Conservation (phyloP, 2,329 filamentous ascomycete species). For the Aureobasidium sp. region DNA sequence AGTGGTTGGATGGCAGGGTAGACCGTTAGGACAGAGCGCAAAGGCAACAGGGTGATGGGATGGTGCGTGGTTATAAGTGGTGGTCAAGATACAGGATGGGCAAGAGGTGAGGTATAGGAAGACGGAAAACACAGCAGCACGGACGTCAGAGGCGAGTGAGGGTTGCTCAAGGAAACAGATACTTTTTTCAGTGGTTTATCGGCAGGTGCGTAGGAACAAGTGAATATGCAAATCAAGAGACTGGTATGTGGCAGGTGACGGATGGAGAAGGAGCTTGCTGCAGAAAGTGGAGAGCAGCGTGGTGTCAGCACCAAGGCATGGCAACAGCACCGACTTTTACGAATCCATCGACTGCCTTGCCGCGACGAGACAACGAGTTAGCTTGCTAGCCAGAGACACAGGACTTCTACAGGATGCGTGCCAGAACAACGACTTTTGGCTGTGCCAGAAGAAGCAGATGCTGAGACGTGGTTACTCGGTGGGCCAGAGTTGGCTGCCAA, state of each 20-base stretch:
- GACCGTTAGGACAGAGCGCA: background rate
- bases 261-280: background rate
- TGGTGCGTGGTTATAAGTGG: background rate
- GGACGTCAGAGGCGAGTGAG: background rate
- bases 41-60: background rate
- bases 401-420: background rate
- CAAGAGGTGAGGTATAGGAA: background rate
- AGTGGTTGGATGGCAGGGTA: background rate
- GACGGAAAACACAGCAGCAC: background rate
- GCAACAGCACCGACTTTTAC: background rate
- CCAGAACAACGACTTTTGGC: background rate
- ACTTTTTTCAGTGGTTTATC: background rate
- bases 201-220: background rate
- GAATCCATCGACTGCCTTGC: background rate
- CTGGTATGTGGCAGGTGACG: background rate
- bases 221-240: background rate
- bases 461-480: background rate
- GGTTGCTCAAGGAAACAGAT: background rate
- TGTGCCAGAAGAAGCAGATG: background rate
- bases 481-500: background rate
- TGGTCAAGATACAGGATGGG: background rate
- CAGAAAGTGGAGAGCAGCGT: conserved; percentile 10
- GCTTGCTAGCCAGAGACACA: background rate
- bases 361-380: too few species aligned
- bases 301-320: conserved; percentile 6